Evolutionary conservation across 1,284 basidiomycete species (phyloP).

Genomic region (Ustilago shanxiensis): DNA sequence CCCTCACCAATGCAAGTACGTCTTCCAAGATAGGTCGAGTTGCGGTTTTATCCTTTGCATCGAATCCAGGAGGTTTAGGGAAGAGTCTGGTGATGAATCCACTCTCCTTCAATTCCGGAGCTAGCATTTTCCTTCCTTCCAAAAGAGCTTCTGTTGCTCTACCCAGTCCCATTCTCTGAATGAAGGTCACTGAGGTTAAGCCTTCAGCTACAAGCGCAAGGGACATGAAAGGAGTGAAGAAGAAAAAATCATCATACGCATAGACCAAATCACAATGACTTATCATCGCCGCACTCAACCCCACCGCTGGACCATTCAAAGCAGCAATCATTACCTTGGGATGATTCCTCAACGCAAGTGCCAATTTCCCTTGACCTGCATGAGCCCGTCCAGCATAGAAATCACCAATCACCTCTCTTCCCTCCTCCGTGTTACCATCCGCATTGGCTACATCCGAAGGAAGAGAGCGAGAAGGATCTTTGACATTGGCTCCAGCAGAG

Average conservation of each 20-base stretch:
- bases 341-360: slow-evolving; percentile 31
- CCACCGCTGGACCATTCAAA: slow-evolving; percentile 58
- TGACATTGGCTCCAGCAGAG: slow-evolving; percentile 55
- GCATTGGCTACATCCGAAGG: slow-evolving; percentile 24
- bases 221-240: slow-evolving; percentile 55
- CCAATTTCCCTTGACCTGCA: slow-evolving; percentile 34
- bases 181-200: slow-evolving; percentile 44
- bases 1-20: slow-evolving; percentile 34
- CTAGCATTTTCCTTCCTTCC: slow-evolving; percentile 48
- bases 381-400: slow-evolving; percentile 27
- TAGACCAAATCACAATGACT: slow-evolving; percentile 58
- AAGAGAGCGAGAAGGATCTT: slow-evolving; percentile 42
- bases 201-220: slow-evolving; percentile 57
- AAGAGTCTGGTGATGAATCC: slow-evolving; percentile 56
- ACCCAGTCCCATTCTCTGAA: slow-evolving; percentile 52
- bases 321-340: slow-evolving; percentile 57
- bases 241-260: slow-evolving; percentile 55
- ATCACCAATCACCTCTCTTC: slow-evolving; percentile 21
- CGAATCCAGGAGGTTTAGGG: slow-evolving; percentile 27
- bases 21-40: slow-evolving; percentile 46
- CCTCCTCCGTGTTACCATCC: slow-evolving; percentile 17
- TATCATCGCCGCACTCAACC: slow-evolving; percentile 48
- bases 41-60: slow-evolving; percentile 29
- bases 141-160: slow-evolving; percentile 53
- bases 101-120: slow-evolving; percentile 41